These are phyloP conservation scores for Cenchrus americanus DNA, from an alignment of 176 grass and related monocot species.

Conservation along the genomic window DNA sequence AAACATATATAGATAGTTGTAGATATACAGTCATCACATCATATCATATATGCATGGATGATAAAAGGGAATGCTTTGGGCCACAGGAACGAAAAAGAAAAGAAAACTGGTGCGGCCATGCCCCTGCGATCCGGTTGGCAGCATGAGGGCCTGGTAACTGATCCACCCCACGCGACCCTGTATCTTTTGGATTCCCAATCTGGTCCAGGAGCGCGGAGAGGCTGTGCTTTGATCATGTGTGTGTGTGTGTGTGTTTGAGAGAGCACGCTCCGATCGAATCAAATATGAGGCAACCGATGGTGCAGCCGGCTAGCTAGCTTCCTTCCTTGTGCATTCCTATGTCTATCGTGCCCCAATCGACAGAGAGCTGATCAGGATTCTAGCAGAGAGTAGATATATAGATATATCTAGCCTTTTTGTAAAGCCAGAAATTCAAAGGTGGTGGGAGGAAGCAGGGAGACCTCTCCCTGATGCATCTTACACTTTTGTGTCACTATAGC, in stretches of 20 bases:
- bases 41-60: neutral
- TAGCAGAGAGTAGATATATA: neutral
- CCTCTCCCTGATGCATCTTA: neutral
- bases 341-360: neutral
- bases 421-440: conserved; percentile 11
- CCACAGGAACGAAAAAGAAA: neutral
- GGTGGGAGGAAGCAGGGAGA: neutral
- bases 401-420: conserved; percentile 2
- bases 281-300: conserved; percentile 31
- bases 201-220: neutral
- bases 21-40: neutral
- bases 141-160: neutral
- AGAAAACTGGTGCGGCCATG: neutral
- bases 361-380: neutral
- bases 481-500: neutral
- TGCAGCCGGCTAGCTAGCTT: too few relatives aligned
- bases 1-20: neutral
- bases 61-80: neutral
- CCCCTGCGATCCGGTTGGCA: neutral
- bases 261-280: neutral
- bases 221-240: neutral
- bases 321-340: neutral
- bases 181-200: neutral
- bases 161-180: neutral
- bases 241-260: neutral